A percentile compares a stretch with the other conserved stretches of the same genome.
These are phyloP conservation scores for Sanghuangporus baumii DNA, from an alignment of 1,284 basidiomycete species.

Conservation along the genomic window DNA sequence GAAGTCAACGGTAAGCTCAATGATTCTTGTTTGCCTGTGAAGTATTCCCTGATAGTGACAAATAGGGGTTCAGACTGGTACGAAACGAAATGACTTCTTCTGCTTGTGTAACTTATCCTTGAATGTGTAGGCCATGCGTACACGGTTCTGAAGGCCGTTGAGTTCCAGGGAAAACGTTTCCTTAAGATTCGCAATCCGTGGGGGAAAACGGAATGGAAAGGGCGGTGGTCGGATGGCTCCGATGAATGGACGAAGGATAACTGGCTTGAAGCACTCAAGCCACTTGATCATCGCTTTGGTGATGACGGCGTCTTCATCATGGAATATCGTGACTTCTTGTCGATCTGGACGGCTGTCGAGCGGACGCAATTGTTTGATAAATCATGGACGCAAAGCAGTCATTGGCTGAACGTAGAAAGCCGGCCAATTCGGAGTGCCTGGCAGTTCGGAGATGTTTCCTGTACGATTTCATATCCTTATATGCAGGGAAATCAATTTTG, in stretches of 20 bases:
- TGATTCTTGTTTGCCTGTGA: background rate
- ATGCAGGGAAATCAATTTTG: background rate
- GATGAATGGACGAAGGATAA: conserved; percentile 43
- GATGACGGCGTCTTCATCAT: conserved; percentile 51
- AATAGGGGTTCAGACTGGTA: conserved; percentile 22
- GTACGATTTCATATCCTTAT: background rate
- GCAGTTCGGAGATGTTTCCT: background rate
- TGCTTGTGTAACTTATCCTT: background rate
- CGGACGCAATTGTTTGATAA: conserved; percentile 42
- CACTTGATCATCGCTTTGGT: conserved; percentile 38
- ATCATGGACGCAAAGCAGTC: conserved; percentile 42
- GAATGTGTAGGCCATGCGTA: conserved; percentile 37
- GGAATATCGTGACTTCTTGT: conserved; percentile 51
- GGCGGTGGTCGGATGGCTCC: conserved; percentile 47
- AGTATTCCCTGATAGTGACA: conserved; percentile 26
- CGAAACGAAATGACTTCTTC: background rate
- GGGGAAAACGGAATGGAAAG: conserved; percentile 46
- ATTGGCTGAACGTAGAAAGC: conserved; percentile 39
- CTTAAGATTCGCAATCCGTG: conserved; percentile 50
- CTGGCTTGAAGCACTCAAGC: conserved; percentile 37
- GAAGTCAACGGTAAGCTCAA: conserved; percentile 3
- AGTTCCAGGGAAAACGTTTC: conserved; percentile 43
- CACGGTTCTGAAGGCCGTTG: conserved; percentile 43
- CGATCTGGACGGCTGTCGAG: conserved; percentile 40
- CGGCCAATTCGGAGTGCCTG: conserved; percentile 25